Conservation (phyloP, 2,329 filamentous ascomycete species). For the Nemania bipapillata region DNA sequence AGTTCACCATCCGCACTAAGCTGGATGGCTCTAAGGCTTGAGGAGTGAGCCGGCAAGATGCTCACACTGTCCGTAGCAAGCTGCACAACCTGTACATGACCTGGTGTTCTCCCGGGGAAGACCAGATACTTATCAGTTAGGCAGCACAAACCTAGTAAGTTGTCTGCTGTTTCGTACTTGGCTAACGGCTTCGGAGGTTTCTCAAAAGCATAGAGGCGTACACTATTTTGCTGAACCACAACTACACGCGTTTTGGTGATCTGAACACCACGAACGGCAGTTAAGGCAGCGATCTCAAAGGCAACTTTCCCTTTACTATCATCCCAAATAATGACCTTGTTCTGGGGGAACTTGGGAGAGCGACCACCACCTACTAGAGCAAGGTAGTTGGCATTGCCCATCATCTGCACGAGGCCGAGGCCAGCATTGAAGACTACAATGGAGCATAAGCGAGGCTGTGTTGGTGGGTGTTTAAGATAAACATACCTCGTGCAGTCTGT, state of each 20-base stretch:
- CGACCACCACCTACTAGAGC: constrained; percentile 89
- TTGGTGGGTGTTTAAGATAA: neutral
- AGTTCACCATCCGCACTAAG: constrained; percentile 83
- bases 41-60: constrained; percentile 91
- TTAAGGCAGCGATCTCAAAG: constrained; percentile 82
- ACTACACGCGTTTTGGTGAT: constrained; percentile 80
- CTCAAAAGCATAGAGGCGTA: constrained; percentile 82
- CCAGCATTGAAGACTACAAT: constrained; percentile 74
- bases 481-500: constrained; percentile 63
- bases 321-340: constrained; percentile 95
- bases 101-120: constrained; percentile 86
- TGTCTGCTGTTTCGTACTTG: constrained; percentile 86
- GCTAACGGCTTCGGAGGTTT: constrained; percentile 76
- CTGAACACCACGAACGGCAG: constrained; percentile 81
- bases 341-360: constrained; percentile 84
- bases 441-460: constrained; percentile 7
- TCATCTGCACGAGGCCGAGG: constrained; percentile 84
- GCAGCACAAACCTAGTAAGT: constrained; percentile 81
- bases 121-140: constrained; percentile 78
- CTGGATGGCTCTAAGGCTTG: constrained; percentile 78
- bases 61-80: constrained; percentile 82
- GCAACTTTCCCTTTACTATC: constrained; percentile 78
- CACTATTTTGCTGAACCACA: constrained; percentile 82
- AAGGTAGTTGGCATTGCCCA: constrained; percentile 85
- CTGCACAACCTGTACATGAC: constrained; percentile 90